A percentile compares a stretch with the other conserved stretches of the same genome.
Conservation (phyloP, 106 monocot species). For the Apostasia shenzhenica region DNA sequence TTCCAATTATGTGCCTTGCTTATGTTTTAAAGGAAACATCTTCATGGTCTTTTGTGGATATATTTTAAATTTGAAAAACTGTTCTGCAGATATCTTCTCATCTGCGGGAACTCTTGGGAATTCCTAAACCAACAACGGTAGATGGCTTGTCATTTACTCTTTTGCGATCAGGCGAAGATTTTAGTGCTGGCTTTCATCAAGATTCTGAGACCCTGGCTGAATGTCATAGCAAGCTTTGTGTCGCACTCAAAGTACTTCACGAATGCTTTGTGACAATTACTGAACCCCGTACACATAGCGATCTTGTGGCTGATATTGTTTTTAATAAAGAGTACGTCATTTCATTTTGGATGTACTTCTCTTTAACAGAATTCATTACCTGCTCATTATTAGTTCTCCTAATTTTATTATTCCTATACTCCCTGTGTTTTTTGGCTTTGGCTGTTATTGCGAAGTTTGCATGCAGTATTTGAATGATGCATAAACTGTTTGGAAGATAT, state of each 20-base stretch:
- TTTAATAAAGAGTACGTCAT: conserved; percentile 61
- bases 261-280: conserved; percentile 64
- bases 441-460: neutral
- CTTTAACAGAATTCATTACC: too few relatives aligned
- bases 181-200: conserved; percentile 11
- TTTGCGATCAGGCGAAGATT: conserved; percentile 33
- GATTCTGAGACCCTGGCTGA: conserved; percentile 26
- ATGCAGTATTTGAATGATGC: neutral
- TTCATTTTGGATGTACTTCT: neutral
- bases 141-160: conserved; percentile 55
- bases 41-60: neutral
- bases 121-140: conserved; percentile 30
- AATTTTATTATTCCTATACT: too few relatives aligned
- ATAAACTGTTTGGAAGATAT: neutral
- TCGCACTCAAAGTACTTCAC: conserved; percentile 62
- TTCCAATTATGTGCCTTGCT: too few relatives aligned
- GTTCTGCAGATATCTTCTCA: conserved; percentile 44
- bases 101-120: conserved; percentile 48
- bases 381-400: too few relatives aligned
- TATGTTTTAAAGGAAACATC: too few relatives aligned
- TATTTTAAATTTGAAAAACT: neutral
- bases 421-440: neutral
- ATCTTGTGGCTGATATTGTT: conserved; percentile 53
- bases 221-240: conserved; percentile 49
- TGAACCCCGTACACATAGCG: conserved; percentile 57